phyloP scores from a whole-genome alignment of 257 asterid species.

The Sherardia arvensis region DNA sequence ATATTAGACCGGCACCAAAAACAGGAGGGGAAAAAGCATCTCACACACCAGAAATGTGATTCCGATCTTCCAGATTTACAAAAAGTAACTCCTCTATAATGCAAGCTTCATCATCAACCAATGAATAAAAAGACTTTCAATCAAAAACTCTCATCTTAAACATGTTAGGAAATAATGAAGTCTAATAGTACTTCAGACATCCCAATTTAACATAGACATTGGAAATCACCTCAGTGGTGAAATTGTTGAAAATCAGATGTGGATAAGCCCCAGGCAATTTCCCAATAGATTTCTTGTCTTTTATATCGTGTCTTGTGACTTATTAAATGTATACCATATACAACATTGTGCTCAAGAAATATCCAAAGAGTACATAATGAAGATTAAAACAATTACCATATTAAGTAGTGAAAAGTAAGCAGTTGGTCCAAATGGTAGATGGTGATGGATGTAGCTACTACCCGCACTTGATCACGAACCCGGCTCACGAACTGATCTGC shows the following conservation, averaged over 20 bases:
- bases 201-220: background rate
- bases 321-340: constrained; percentile 12
- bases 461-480: no score
- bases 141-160: no score
- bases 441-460: no score
- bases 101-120: no score
- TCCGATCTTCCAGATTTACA: no score
- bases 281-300: constrained; percentile 78
- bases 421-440: constrained; percentile 97
- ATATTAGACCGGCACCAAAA: no score
- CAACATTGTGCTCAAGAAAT: constrained; percentile 1
- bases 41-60: no score
- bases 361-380: background rate
- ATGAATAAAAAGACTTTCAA: no score
- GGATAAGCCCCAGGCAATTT: constrained; percentile 91
- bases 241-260: constrained; percentile 72
- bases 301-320: constrained; percentile 92
- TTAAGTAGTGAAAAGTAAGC: constrained; percentile 86
- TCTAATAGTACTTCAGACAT: background rate
- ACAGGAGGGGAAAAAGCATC: no score
- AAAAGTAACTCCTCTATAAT: no score
- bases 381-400: constrained; percentile 50
- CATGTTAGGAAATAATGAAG: background rate
- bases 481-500: no score
- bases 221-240: constrained; percentile 52